phyloP scores from a whole-genome alignment of 1,139 yeast species.

The Saccharomyces pastorianus region DNA sequence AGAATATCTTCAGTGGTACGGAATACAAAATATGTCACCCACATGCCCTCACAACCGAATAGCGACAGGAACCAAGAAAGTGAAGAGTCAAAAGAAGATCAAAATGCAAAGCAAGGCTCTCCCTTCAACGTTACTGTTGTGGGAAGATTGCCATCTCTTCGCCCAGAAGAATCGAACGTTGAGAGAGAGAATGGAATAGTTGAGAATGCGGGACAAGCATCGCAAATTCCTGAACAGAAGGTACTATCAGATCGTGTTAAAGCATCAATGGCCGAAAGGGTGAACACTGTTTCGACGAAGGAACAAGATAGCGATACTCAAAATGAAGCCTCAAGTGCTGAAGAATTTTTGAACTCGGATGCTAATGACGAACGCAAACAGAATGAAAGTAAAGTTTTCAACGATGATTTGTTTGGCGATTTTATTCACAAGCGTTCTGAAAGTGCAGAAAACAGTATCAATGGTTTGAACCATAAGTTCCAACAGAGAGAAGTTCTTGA shows the following conservation, averaged over 20 bases:
- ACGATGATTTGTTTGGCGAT: constrained; percentile 27
- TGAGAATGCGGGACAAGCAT: neutral
- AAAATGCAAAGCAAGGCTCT: neutral
- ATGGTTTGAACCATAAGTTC: neutral
- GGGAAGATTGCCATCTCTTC: neutral
- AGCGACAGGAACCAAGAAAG: too few relatives aligned
- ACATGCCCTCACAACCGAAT: neutral
- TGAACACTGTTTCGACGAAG: too few relatives aligned
- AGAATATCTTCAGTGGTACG: constrained; percentile 15
- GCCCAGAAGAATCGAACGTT: neutral
- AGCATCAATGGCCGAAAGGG: neutral
- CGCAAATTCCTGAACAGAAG: neutral
- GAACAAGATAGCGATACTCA: neutral
- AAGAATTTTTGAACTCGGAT: neutral
- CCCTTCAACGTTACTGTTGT: neutral
- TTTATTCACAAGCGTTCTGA: constrained; percentile 7
- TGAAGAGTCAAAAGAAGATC: neutral
- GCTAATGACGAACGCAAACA: neutral
- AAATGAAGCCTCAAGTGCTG: neutral
- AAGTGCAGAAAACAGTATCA: neutral
- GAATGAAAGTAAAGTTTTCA: constrained; percentile 18
- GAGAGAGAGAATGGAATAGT: neutral
- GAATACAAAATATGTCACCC: constrained; percentile 2
- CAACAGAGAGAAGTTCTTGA: neutral
- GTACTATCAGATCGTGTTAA: neutral